These are phyloP conservation scores for Penicillium oxalicum DNA, from an alignment of 2,329 filamentous ascomycete species.

Conservation along the genomic window DNA sequence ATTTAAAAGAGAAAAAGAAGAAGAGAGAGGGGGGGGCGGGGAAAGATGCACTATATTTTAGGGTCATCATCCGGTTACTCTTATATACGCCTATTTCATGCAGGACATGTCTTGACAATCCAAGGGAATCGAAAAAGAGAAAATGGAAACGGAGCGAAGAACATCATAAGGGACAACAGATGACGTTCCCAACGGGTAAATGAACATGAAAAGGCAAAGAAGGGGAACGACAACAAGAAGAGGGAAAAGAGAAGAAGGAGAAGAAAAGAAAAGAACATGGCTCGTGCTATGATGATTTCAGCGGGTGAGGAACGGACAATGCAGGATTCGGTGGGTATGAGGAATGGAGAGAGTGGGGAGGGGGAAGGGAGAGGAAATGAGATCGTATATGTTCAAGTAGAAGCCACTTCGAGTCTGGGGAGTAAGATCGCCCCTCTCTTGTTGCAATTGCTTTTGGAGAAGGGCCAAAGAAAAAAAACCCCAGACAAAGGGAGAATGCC, in stretches of 20 bases:
- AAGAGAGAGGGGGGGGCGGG: background rate
- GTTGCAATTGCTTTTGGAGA: conserved; percentile 8
- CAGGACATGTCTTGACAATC: conserved; percentile 2
- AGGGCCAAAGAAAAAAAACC: background rate
- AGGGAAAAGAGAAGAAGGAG: background rate
- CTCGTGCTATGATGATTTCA: background rate
- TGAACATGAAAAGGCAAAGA: conserved; percentile 6
- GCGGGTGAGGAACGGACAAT: too few species aligned
- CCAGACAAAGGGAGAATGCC: too few species aligned
- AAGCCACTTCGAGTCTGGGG: background rate
- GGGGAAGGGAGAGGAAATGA: too few species aligned
- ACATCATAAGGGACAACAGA: too few species aligned
- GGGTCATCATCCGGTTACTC: conserved; percentile 12
- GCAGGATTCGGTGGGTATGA: too few species aligned
- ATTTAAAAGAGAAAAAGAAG: too few species aligned
- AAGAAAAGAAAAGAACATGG: background rate
- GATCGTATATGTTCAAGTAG: too few species aligned
- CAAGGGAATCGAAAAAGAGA: background rate
- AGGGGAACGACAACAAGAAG: conserved; percentile 8
- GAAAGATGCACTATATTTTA: conserved; percentile 6
- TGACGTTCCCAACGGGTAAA: too few species aligned
- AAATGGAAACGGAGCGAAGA: background rate
- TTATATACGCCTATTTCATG: conserved; percentile 21
- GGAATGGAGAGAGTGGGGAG: too few species aligned
- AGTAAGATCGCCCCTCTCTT: background rate